These are phyloP conservation scores for Ricinus communis DNA, from an alignment of 345 rosid genomes.

Conservation along the genomic window DNA sequence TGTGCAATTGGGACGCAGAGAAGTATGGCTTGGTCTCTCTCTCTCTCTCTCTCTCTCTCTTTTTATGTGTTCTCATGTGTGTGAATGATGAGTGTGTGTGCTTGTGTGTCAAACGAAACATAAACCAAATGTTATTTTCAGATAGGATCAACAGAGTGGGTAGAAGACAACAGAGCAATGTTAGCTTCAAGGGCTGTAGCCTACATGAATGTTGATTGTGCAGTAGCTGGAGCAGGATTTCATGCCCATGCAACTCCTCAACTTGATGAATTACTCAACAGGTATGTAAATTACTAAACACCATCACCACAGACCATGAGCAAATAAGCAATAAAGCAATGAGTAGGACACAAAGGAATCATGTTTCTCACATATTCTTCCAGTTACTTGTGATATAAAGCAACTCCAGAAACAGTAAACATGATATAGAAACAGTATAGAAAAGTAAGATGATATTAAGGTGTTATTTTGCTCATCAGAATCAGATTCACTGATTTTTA, in stretches of 20 bases:
- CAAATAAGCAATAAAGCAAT: neutral
- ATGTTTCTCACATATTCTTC: neutral
- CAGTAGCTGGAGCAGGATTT: constrained; percentile 65
- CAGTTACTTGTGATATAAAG: neutral
- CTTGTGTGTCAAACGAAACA: neutral
- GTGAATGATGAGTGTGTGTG: neutral
- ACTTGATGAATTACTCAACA: constrained; percentile 64
- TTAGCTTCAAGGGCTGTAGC: constrained; percentile 71
- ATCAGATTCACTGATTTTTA: constrained; percentile 9
- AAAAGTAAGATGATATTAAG: neutral
- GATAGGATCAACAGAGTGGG: constrained; percentile 94
- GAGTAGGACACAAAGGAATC: neutral
- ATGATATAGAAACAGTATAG: neutral
- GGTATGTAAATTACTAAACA: constrained; percentile 17
- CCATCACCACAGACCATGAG: neutral
- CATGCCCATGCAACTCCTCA: constrained; percentile 74
- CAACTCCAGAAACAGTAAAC: neutral
- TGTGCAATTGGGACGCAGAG: constrained; percentile 94
- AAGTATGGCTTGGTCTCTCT: constrained; percentile 77
- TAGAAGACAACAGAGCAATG: constrained; percentile 80
- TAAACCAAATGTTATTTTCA: constrained; percentile 28
- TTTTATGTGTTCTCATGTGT: neutral
- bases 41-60: constrained; percentile 15
- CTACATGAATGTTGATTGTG: constrained; percentile 67
- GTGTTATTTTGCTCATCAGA: too few species aligned